Evolutionary conservation across 2,329 filamentous ascomycete species (phyloP), one percentile per base, ranked within the genome.

Genomic region (Calonectria fujianensis): DNA sequence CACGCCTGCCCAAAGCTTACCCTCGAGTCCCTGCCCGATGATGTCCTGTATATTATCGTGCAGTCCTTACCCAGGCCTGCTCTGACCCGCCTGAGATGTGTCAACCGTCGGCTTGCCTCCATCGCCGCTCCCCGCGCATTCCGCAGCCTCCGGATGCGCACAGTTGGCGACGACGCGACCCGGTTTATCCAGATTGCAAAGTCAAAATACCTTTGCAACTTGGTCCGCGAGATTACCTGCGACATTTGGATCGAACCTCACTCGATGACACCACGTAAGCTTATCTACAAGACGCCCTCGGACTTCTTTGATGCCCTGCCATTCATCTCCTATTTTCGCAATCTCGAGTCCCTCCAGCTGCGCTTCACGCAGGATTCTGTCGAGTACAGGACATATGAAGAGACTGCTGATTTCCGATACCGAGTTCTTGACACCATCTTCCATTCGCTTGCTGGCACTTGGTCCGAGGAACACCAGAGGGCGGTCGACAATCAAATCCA

Each of bases 41-140:
- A 63, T 39, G 27, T 63, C 57, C 57, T 63, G 13, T 63, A 63
- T 24, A 63, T 63, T 24, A n/a, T 63, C 57, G 24, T 63, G 20
- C 57, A 63, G 35, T 41, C 6, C 8, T 8, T 63, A 3, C 57
- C 57, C 1, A 39, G 32, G 35, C 24, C 57, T 8, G 7, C 57
- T 7, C 57, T 63, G 37, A 63, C 57, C 24, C 35, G 57, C 10
- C 37, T 63, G 10, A 63, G 57, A 63, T 41, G 37, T 10, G 57
- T 63, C 20, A 63, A 63, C 57, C 57, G 57, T 24, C 57, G 57
- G 11, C 8, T 63, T 24, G 57, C 57, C 57, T 63, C 57, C 57
- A 41, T 63, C 35, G 57, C 57, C 8, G 57, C 20, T 29, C 57
- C 57, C 57, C 57, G 57, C 32, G 57, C 57, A 13, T 63, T 63